phyloP scores from a whole-genome alignment of 2,329 filamentous ascomycete species.

The Beauveria varroae region DNA sequence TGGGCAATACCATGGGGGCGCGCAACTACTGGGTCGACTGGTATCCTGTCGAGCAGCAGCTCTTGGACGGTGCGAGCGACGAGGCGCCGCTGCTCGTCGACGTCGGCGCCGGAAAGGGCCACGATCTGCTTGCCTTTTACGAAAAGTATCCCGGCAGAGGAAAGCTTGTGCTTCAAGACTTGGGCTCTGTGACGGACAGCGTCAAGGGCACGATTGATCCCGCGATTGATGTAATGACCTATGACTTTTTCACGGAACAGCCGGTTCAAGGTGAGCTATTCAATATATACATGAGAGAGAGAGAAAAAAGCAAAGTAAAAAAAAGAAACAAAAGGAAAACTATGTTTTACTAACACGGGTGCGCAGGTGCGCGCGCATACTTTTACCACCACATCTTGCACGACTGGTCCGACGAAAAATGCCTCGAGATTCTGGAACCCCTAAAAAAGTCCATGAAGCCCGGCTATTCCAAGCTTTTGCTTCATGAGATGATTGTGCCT shows the following conservation, averaged over 20 bases:
- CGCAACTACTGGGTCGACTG: constrained; percentile 7
- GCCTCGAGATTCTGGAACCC: constrained; percentile 15
- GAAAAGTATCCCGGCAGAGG: constrained; percentile 17
- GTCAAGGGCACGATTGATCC: constrained; percentile 16
- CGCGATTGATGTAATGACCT: constrained; percentile 19
- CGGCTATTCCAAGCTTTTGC: constrained; percentile 24
- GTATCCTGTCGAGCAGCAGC: constrained; percentile 19
- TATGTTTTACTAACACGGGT: not conserved
- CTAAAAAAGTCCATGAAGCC: constrained; percentile 15
- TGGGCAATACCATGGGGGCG: not conserved
- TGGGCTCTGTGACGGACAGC: constrained; percentile 16
- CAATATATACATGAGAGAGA: no score
- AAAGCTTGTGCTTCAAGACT: constrained; percentile 22
- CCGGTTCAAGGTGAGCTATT: constrained; percentile 16
- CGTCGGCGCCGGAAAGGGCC: constrained; percentile 22
- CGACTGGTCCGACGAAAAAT: constrained; percentile 19
- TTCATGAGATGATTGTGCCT: constrained; percentile 22
- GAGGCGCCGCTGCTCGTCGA: constrained; percentile 21
- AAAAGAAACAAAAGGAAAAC: not conserved
- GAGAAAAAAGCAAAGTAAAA: no score
- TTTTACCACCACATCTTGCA: constrained; percentile 21
- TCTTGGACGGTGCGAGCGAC: constrained; percentile 17
- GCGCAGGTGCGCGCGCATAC: constrained; percentile 20
- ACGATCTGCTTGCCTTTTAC: constrained; percentile 21
- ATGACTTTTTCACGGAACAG: constrained; percentile 29